Base-by-base conservation (phyloP, 805 yeast genomes). In the Metschnikowia matae region DNA sequence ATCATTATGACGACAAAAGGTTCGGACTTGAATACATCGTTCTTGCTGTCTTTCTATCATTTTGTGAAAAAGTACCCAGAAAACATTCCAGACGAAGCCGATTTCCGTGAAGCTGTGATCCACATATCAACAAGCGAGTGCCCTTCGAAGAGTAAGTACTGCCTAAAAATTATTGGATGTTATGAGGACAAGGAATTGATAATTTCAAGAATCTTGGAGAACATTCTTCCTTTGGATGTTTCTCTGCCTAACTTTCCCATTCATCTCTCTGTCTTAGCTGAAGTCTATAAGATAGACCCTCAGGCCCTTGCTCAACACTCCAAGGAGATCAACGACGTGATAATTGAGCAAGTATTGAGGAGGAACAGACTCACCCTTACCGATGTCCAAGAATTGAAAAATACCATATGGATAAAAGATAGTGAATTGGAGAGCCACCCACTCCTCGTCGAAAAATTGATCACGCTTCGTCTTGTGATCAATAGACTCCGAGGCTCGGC, bases 281-380 rank as follows among this genome's bases (percentile, higher is more conserved):
- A 85, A 62, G 55, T 87, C 5, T 81, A 81, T 57, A 57, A 72
- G 6, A 64, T 73, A 6, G 76, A 74, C 41, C 82, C 85, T 0
- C 60, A 68, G 0, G 54, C 79, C 1, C 63, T 84, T 3, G 84
- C 81, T 46, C 75, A 73, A 1, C 70, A 77, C 32, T 77, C 85
- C 1, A 77, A 79, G 26, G 85, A 81, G 2, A 68, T 89, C 20
- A 84, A 87, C 1, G 64, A 81, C 4, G 69, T 77, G 23, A 63
- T 89, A 39, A 81, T 87, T 7, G 82, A 83, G 49, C 79, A 84
- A 13, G 71, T 88, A 2, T 70, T 89, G 15, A 67, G 87, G 29
- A 66, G 75, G 13, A 87, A 87, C 61, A 57, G 73, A 29, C 55
- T 62, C 0, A 56, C 44, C 1, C 40, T 38, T 1, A 26, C 66